Conservation (phyloP, 768 basidiomycete genomes). For the Pleurotus sapidus region DNA sequence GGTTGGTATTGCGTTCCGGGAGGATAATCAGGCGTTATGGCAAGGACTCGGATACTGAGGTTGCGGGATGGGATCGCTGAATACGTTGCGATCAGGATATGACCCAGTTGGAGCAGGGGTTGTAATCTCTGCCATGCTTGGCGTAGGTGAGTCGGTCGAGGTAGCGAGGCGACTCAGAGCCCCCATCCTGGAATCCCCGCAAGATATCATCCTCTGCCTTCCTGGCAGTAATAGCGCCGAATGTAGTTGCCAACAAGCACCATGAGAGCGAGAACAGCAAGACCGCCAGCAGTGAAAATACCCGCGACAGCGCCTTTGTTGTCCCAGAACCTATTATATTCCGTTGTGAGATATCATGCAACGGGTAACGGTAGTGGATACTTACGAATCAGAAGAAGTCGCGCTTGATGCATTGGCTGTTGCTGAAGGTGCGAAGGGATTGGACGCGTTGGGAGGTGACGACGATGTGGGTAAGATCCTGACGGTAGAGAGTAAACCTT, state of each 20-base stretch:
- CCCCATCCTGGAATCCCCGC: constrained; percentile 1
- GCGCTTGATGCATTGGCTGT: neutral
- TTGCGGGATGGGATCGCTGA: neutral
- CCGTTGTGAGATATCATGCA: neutral
- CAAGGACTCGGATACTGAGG: neutral
- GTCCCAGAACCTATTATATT: constrained; percentile 37
- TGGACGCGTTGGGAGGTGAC: neutral
- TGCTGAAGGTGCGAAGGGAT: neutral
- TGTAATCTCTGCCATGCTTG: constrained; percentile 5
- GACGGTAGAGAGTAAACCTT: neutral
- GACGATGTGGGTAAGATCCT: neutral
- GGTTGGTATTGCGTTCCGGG: neutral
- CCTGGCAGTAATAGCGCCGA: constrained; percentile 2
- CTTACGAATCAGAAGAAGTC: constrained; percentile 4
- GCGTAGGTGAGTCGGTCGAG: neutral
- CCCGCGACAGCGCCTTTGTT: constrained; percentile 45
- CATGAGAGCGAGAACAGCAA: constrained; percentile 30
- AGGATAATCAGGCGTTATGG: neutral
- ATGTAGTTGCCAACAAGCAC: constrained; percentile 12
- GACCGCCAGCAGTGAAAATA: constrained; percentile 38
- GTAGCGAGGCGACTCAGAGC: neutral
- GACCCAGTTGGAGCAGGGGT: constrained; percentile 5
- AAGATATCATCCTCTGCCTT: neutral
- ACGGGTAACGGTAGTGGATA: neutral
- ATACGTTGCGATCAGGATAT: constrained; percentile 12